phyloP scores from a whole-genome alignment of 345 rosid genomes.

The Populus deltoides region DNA sequence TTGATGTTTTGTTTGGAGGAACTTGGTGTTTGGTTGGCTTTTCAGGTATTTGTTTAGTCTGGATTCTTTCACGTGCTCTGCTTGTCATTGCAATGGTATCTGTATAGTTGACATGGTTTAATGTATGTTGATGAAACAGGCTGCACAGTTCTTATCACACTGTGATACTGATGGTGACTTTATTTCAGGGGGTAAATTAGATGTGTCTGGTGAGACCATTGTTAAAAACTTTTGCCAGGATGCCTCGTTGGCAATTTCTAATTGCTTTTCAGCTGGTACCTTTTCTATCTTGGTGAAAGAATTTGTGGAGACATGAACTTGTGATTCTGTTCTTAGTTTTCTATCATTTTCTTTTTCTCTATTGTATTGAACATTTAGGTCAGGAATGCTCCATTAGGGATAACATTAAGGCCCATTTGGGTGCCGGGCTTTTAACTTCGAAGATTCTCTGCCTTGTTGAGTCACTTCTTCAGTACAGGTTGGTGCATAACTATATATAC shows the following conservation, averaged over 20 bases:
- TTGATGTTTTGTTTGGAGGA: slow-evolving; percentile 61
- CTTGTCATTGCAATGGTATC: background rate
- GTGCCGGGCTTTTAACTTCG: slow-evolving; percentile 49
- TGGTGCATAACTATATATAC: background rate
- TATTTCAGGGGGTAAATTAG: slow-evolving; percentile 41
- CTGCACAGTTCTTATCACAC: slow-evolving; percentile 56
- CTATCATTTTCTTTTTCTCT: slow-evolving; percentile 1
- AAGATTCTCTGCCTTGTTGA: slow-evolving; percentile 64
- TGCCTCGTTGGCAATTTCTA: slow-evolving; percentile 42
- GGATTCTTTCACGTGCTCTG: background rate
- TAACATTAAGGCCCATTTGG: slow-evolving; percentile 29
- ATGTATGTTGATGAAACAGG: slow-evolving; percentile 40
- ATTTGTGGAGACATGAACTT: background rate
- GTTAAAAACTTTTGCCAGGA: slow-evolving; percentile 46
- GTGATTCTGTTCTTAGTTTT: slow-evolving; percentile 3
- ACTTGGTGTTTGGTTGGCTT: slow-evolving; percentile 77
- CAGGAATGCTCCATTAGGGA: slow-evolving; percentile 36
- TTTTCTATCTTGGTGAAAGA: slow-evolving; percentile 12
- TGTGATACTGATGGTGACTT: slow-evolving; percentile 45
- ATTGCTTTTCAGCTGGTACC: slow-evolving; percentile 54
- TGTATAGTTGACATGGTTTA: background rate
- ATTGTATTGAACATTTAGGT: slow-evolving; percentile 30
- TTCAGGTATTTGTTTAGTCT: slow-evolving; percentile 50
- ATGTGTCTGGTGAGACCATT: slow-evolving; percentile 34
- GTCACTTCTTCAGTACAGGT: slow-evolving; percentile 78